Evolutionary conservation across 2,329 filamentous ascomycete genomes (phyloP).

Genomic region (Fusarium chaquense): DNA sequence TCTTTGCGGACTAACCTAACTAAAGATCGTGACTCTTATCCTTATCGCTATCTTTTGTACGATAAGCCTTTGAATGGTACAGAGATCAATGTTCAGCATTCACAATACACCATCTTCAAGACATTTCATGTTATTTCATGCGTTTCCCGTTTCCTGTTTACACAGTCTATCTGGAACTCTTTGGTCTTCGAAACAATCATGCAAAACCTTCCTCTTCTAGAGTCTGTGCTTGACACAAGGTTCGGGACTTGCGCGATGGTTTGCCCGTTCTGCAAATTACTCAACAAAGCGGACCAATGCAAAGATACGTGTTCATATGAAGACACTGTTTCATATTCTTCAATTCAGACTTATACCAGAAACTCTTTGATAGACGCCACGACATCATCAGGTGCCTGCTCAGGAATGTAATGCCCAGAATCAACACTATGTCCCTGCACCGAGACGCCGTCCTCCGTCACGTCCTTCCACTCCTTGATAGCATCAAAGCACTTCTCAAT

Average conservation of each 20-base stretch:
- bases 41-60: neutral
- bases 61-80: neutral
- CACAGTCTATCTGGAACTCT: too few species aligned
- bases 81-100: neutral
- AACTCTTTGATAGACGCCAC: slow-evolving; percentile 57
- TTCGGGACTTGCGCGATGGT: neutral
- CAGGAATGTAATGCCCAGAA: slow-evolving; percentile 63
- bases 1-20: too few species aligned
- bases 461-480: slow-evolving; percentile 63
- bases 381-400: slow-evolving; percentile 63
- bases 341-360: slow-evolving; percentile 44
- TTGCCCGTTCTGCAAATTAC: neutral
- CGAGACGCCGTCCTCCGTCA: slow-evolving; percentile 52
- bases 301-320: neutral
- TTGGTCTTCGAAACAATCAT: neutral
- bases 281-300: neutral
- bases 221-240: too few species aligned
- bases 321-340: neutral
- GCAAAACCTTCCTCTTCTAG: neutral
- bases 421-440: slow-evolving; percentile 59
- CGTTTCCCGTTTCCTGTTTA: neutral
- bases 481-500: slow-evolving; percentile 64
- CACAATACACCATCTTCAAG: neutral
- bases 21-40: too few species aligned
- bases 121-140: neutral